Conservation (phyloP, 306 rosid genomes). For the Notholithocarpus densiflorus region DNA sequence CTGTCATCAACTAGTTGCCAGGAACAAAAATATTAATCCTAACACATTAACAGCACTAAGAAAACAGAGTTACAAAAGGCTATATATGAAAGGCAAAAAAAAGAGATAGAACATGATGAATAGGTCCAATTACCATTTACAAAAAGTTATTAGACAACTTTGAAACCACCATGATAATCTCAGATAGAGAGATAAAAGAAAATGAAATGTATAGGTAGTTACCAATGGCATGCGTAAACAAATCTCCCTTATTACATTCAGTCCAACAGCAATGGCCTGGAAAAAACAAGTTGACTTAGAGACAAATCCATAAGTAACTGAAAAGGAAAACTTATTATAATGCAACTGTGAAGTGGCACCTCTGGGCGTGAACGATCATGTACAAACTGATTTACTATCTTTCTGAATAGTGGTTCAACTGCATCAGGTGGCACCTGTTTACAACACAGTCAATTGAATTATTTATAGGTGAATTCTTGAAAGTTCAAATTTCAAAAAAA, state of each 20-base stretch:
- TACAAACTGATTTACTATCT: slow-evolving; percentile 81
- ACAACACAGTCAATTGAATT: not conserved
- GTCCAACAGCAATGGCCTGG: slow-evolving; percentile 94
- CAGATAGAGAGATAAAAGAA: slow-evolving; percentile 12
- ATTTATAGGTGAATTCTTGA: not conserved
- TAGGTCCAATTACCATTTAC: not conserved
- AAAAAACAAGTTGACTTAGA: slow-evolving; percentile 26
- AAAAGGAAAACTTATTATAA: not conserved
- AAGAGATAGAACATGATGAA: not conserved
- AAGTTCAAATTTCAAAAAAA: slow-evolving; percentile 17
- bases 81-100: not conserved
- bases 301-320: slow-evolving; percentile 2
- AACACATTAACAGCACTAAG: not conserved
- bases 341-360: slow-evolving; percentile 40
- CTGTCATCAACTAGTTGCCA: slow-evolving; percentile 75
- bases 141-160: slow-evolving; percentile 15
- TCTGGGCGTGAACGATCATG: slow-evolving; percentile 92
- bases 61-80: slow-evolving; percentile 3
- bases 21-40: slow-evolving; percentile 25
- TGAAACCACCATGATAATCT: not conserved
- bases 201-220: slow-evolving; percentile 24
- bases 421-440: slow-evolving; percentile 89
- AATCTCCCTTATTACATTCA: slow-evolving; percentile 72
- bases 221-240: slow-evolving; percentile 95
- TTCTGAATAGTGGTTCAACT: slow-evolving; percentile 76